Evolutionary conservation across 2,329 filamentous ascomycete genomes (phyloP).

Genomic region (Ophiostoma angusticollis): DNA sequence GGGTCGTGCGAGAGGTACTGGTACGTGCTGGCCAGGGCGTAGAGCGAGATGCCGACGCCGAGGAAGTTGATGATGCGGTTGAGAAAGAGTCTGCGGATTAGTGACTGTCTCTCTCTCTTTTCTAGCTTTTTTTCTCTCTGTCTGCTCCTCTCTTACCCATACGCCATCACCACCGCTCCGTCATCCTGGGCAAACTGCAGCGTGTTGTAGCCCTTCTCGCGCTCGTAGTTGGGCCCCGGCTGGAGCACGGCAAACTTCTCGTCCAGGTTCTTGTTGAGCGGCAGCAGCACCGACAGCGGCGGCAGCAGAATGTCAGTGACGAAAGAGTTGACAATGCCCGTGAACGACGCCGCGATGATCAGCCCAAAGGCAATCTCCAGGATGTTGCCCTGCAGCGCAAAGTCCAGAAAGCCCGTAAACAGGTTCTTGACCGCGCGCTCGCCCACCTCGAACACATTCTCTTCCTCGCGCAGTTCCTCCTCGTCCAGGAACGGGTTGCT

Average conservation of each 20-base stretch:
- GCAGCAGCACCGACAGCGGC: conserved; percentile 54
- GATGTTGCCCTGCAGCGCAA: conserved; percentile 62
- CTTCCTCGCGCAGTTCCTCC: conserved; percentile 25
- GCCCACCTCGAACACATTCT: conserved; percentile 26
- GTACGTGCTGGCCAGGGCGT: conserved; percentile 50
- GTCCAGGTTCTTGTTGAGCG: conserved; percentile 57
- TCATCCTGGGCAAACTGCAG: conserved; percentile 55
- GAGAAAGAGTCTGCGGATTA: conserved; percentile 31
- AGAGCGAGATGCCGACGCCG: conserved; percentile 52
- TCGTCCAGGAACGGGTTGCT: conserved; percentile 24
- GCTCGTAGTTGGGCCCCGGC: conserved; percentile 39
- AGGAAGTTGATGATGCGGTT: conserved; percentile 54
- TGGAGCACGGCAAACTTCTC: conserved; percentile 59
- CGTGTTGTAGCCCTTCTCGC: conserved; percentile 52
- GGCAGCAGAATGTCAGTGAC: conserved; percentile 60
- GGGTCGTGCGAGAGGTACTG: conserved; percentile 48
- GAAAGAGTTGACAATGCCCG: conserved; percentile 57
- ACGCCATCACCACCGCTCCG: conserved; percentile 59
- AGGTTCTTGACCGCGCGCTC: conserved; percentile 35
- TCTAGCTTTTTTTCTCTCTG: too few relatives aligned
- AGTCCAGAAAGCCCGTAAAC: conserved; percentile 56
- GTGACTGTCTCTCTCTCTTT: too few relatives aligned
- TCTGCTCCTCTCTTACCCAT: conserved; percentile 53
- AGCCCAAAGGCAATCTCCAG: conserved; percentile 63
- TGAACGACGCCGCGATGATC: conserved; percentile 61